Evolutionary conservation across 176 grass and related monocot species (phyloP).

Genomic region (Typha latifolia): DNA sequence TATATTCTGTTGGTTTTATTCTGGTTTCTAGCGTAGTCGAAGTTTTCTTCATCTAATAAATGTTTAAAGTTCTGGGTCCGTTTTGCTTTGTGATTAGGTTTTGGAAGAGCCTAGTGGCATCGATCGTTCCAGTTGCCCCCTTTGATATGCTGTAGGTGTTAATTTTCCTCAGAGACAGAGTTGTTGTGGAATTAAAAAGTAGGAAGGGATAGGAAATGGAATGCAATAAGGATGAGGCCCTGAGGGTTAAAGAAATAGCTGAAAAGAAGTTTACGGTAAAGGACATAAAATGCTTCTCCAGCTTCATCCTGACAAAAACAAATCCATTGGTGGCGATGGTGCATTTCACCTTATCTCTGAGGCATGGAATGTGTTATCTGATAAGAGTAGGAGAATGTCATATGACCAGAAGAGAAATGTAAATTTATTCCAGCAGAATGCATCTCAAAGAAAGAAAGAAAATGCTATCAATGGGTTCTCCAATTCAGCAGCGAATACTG

Average conservation of each 20-base stretch:
- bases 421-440: constrained; percentile 18
- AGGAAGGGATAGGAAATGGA: constrained; percentile 2
- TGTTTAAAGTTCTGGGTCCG: too few relatives aligned
- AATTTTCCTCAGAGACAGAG: too few relatives aligned
- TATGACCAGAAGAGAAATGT: constrained; percentile 49
- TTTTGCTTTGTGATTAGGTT: too few relatives aligned
- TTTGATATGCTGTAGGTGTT: too few relatives aligned
- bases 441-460: constrained; percentile 21
- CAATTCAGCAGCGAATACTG: too few relatives aligned
- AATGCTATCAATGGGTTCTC: constrained; percentile 8
- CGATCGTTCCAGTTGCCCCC: too few relatives aligned
- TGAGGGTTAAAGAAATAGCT: constrained; percentile 37
- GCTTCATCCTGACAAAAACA: constrained; percentile 69
- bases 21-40: too few relatives aligned
- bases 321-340: constrained; percentile 50
- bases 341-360: constrained; percentile 71
- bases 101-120: too few relatives aligned
- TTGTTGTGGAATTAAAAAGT: too few relatives aligned
- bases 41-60: too few relatives aligned
- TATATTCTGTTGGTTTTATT: too few relatives aligned
- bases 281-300: constrained; percentile 45
- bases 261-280: constrained; percentile 44
- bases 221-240: constrained; percentile 38
- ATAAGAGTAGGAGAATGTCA: constrained; percentile 35
- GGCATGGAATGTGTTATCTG: constrained; percentile 65